Conservation (phyloP, 306 rosid species). For the Erythrophleum fordii region DNA sequence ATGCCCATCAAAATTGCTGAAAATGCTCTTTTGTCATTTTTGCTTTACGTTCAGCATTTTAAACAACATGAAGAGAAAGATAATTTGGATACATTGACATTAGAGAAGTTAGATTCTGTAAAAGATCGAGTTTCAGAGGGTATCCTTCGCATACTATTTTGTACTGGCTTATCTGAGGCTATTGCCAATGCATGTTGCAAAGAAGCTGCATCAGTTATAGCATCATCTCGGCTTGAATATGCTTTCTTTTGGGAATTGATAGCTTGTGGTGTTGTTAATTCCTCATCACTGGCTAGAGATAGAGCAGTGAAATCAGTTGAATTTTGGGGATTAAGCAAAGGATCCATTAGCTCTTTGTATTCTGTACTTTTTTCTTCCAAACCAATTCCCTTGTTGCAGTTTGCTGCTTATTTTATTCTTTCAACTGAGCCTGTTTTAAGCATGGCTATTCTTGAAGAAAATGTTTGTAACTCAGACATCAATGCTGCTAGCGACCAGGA, state of each 20-base stretch:
- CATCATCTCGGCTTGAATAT: conserved; percentile 67
- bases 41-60: conserved; percentile 60
- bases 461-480: conserved; percentile 50
- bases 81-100: conserved; percentile 43
- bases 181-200: conserved; percentile 61
- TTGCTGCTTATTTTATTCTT: conserved; percentile 78
- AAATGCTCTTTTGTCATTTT: conserved; percentile 86
- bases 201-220: conserved; percentile 73
- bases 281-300: conserved; percentile 76
- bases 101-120: conserved; percentile 68
- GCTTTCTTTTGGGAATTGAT: conserved; percentile 80
- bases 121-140: conserved; percentile 85
- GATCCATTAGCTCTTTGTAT: conserved; percentile 83
- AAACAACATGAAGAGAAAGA: conserved; percentile 58
- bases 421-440: conserved; percentile 74
- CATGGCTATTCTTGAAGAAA: conserved; percentile 68
- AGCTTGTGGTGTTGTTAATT: conserved; percentile 71
- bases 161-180: conserved; percentile 93
- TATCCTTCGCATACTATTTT: conserved; percentile 81
- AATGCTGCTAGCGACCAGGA: conserved; percentile 58
- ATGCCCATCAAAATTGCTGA: conserved; percentile 65
- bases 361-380: conserved; percentile 81
- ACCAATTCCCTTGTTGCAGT: conserved; percentile 77
- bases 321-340: conserved; percentile 95
- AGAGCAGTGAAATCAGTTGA: conserved; percentile 91